These are phyloP conservation scores for Taiozyma onychis DNA, from an alignment of 1,139 yeast genomes.

Conservation along the genomic window DNA sequence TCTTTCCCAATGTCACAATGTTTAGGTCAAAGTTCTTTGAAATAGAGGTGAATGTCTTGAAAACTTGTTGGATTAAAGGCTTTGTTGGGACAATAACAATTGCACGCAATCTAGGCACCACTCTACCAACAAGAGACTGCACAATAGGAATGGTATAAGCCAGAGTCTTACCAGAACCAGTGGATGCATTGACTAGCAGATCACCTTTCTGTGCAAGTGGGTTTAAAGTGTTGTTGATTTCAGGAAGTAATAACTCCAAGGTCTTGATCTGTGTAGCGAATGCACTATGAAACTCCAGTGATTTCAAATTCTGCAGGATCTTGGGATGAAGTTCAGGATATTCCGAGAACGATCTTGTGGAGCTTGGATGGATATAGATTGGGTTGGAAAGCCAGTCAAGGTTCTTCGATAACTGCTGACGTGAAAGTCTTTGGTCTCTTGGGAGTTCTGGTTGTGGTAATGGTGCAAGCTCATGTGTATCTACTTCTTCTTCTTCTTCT, in stretches of 20 bases:
- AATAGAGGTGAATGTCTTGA: constrained; percentile 52
- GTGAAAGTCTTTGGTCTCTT: constrained; percentile 38
- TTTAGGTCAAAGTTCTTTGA: constrained; percentile 63
- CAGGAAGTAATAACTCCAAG: constrained; percentile 49
- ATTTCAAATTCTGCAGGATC: constrained; percentile 41
- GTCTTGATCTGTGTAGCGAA: constrained; percentile 78
- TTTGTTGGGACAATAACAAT: constrained; percentile 84
- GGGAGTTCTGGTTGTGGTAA: constrained; percentile 78
- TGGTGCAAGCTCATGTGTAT: constrained; percentile 59
- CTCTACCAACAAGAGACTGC: constrained; percentile 55
- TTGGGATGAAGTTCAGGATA: constrained; percentile 30
- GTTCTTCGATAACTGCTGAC: constrained; percentile 36
- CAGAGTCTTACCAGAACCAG: constrained; percentile 95
- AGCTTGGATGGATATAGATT: constrained; percentile 42
- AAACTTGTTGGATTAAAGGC: constrained; percentile 81
- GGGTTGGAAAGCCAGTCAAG: constrained; percentile 70
- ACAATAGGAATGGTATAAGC: constrained; percentile 85
- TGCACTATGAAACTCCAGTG: constrained; percentile 46
- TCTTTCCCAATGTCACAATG: constrained; percentile 49
- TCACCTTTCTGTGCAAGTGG: constrained; percentile 59
- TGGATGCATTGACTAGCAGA: constrained; percentile 83
- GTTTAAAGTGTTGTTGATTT: constrained; percentile 41
- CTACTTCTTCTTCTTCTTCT: constrained; percentile 21
- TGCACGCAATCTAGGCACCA: constrained; percentile 72
- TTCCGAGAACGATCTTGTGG: constrained; percentile 36